Evolutionary conservation across 139 green algal species (phyloP), one percentile per base, ranked within the genome.

Genomic region (Desmodesmus armatus): DNA sequence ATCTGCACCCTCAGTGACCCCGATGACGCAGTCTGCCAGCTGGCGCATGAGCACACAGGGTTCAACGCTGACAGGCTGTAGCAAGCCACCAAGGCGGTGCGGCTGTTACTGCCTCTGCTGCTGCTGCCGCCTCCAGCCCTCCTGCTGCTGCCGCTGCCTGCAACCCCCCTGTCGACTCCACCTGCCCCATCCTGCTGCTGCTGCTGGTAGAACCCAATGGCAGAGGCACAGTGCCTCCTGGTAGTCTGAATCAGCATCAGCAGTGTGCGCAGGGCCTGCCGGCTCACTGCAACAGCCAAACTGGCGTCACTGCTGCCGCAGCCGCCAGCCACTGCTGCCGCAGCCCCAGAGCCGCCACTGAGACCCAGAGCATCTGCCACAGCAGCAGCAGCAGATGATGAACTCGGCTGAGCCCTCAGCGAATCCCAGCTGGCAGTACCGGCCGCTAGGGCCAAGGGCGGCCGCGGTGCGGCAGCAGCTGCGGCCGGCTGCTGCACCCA

Each of bases 401-500:
- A 72, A 5, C 51, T 67, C 33, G 62, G 55, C 76, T 82, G 76
- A 53, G 55, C 43, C 29, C 27, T 71, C 6, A 55, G 37, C 5
- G 55, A 37, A 53, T 82, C 25, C 76, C 76, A 82, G 76, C 76
- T 82, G 55, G 71, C 72, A 25, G 25, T 60, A 55, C 76, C 76
- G 33, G 27, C 33, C n/a, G 76, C 76, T 3, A 75, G 37, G 7
- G 79, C 79, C 5, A 85, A 41, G 1, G 79, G 79, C 11, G 79
- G 79, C 33, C 79, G 43, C 3, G 62, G 62, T 5, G 63, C 43
- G 5, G 53, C 65, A 19, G 19, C 39, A 13, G 67, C 43, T 17
- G 87, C 78, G 7, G 88, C 69, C 3, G 74, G 87, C 41, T 74
- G 78, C 29, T 67, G 58, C 35, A 93, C 85, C 70, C 88, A 69